Base-by-base conservation (phyloP, 805 yeast genomes). In the Blastobotrys chiropterorum region DNA sequence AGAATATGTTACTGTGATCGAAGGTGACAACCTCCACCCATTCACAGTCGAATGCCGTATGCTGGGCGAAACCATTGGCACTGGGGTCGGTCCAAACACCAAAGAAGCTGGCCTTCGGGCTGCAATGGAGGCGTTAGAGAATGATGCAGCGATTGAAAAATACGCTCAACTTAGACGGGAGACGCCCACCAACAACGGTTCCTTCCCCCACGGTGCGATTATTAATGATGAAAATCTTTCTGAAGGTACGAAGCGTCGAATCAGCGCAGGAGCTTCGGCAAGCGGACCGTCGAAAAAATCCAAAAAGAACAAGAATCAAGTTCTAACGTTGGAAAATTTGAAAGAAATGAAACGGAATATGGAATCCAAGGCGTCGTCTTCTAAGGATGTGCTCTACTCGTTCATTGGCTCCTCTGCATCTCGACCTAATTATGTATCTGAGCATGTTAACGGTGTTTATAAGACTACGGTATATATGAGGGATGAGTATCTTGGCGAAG, bases 71-170 rank as follows among this genome's bases (percentile, higher is more conserved):
- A 71, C 74, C 1, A 61, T 92, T 20, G 96, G 96, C 0, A 68
- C 66, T 2, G 98, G 97, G 3, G 70, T 67, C 4, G 98, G 87
- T 1, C 73, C 77, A 20, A 83, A 80, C 55, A 71, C 75, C 2
- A 86, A 85, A 64, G 83, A 81, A 26, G 98, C 97, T 0, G 94
- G 96, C 0, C 67, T 80, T 19, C 72, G 84, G 51, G 97, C 97
- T 0, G 99, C 99, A 0, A 84, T 83, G 82, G 72, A 74, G 48
- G 96, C 92, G 0, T 70, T 92, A 45, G 67, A 70, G 8, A 81
- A 87, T 44, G 77, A 76, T 43, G 71, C 70, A 0, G 52, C 80
- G 30, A 72, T 89, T 46, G 90, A 85, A 54, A 83, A 83, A 60
- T 87, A 78, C 63, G 79, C 81, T 13, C 72, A 73, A 41, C 54